Evolutionary conservation across 441 rosid species (phyloP), one percentile per base, ranked within the genome.

Genomic region (Kokia cookei): DNA sequence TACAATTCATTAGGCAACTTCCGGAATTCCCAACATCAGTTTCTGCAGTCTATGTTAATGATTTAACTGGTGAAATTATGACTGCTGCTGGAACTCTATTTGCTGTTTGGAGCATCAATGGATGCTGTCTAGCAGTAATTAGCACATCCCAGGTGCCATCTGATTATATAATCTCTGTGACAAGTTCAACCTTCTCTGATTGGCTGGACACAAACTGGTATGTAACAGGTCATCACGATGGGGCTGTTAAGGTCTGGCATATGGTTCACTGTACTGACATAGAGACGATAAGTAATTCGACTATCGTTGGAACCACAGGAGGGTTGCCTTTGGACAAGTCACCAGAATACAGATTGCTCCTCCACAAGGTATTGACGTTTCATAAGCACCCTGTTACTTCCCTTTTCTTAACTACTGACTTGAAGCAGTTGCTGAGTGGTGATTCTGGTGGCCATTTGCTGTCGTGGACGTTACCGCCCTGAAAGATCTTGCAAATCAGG

Each of bases 161-260:
- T 47, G 99, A 97, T 86, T 93, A 86, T 54, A 91, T 97, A 75
- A 84, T 93, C 74, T 97, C 97, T 0, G 90, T 93, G 75, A 90
- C 97, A n/a, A 92, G 97, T 55, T 81, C 97, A 67, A 89, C 91
- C 26, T 90, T 76, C 81, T 94, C 98, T 0, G 99, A 97, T 83
- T 97, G 99, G 99, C 83, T 82, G 79, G 99, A 93, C 80, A 91
- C 94, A 53, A 85, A 84, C 78, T 97, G 99, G 99, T 94, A 89
- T 63, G 97, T 86, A 77, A 94, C 99, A 11, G 99, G 99, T 70
- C 99, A 94, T 81, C 99, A 94, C 82, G 95, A 97, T 81, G 99
- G 99, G 42, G 93, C 99, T 0, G 84, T 97, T 66, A 97, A 94
- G 86, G 88, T 97, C 71, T 97, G 99, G 99, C 89, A 90, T 73